These are phyloP conservation scores for Psilocybe sp. DNA, from an alignment of 768 basidiomycete species.

Conservation along the genomic window DNA sequence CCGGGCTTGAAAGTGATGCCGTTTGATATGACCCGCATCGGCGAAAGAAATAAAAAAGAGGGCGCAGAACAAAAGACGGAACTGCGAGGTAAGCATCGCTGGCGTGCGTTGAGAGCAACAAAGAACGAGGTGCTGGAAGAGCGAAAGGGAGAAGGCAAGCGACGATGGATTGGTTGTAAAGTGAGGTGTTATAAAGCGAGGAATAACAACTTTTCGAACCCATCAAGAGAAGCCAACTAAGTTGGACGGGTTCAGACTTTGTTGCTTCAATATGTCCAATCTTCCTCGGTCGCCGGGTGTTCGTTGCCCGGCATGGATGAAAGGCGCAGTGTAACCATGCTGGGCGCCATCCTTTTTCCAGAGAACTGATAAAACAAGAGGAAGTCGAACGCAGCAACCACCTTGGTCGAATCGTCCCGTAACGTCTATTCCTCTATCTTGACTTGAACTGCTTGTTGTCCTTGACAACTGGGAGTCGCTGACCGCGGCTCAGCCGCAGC, in stretches of 20 bases:
- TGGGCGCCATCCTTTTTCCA: too few relatives aligned
- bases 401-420: not conserved
- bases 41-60: not conserved
- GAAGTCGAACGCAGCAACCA: too few relatives aligned
- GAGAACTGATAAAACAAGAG: too few relatives aligned
- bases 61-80: not conserved
- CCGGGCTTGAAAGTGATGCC: too few relatives aligned
- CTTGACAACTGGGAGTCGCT: constrained; percentile 5
- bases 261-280: too few relatives aligned
- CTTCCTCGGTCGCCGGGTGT: too few relatives aligned
- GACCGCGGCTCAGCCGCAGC: constrained; percentile 12
- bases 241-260: too few relatives aligned
- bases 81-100: not conserved
- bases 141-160: constrained; percentile 1
- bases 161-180: constrained; percentile 1
- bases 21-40: too few relatives aligned
- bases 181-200: not conserved
- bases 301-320: too few relatives aligned
- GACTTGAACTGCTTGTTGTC: constrained; percentile 6
- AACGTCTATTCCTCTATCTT: constrained; percentile 18
- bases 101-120: not conserved
- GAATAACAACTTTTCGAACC: not conserved
- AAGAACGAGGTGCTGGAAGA: constrained; percentile 2
- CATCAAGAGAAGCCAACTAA: constrained; percentile 1
- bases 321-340: too few relatives aligned